phyloP scores from a whole-genome alignment of 2,329 filamentous ascomycete genomes.

The Elsinoe fawcettii region DNA sequence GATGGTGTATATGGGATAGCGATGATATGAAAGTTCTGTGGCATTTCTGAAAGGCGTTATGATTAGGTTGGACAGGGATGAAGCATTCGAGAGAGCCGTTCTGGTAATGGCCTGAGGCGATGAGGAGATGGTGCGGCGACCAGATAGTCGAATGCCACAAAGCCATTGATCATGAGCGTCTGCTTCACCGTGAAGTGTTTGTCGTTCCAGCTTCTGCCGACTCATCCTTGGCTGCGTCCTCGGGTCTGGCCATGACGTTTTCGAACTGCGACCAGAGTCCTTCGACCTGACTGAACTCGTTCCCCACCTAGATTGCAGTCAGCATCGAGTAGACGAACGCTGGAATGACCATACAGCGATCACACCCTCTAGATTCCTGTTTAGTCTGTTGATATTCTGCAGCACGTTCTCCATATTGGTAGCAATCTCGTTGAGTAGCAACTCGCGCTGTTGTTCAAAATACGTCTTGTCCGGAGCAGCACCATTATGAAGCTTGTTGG shows the following conservation, averaged over 20 bases:
- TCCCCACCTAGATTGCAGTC: slow-evolving; percentile 55
- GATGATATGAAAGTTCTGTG: slow-evolving; percentile 8
- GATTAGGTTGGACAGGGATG: neutral
- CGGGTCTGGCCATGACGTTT: slow-evolving; percentile 74
- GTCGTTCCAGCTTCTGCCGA: neutral
- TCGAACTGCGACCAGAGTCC: slow-evolving; percentile 97
- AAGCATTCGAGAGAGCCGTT: slow-evolving; percentile 10
- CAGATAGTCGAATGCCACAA: neutral
- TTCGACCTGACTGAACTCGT: slow-evolving; percentile 95
- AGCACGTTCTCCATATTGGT: slow-evolving; percentile 80
- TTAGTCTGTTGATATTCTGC: slow-evolving; percentile 91
- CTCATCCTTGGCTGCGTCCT: slow-evolving; percentile 9
- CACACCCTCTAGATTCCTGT: slow-evolving; percentile 83
- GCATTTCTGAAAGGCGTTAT: slow-evolving; percentile 5
- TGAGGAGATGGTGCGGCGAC: neutral
- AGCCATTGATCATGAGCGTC: neutral
- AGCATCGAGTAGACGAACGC: neutral
- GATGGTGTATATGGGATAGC: slow-evolving; percentile 9
- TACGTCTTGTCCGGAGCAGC: slow-evolving; percentile 48
- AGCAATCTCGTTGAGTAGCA: slow-evolving; percentile 64
- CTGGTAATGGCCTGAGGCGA: slow-evolving; percentile 11
- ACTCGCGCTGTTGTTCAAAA: slow-evolving; percentile 69
- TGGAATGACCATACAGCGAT: slow-evolving; percentile 57
- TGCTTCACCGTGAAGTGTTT: neutral
- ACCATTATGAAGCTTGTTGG: slow-evolving; percentile 7